These are phyloP conservation scores for Verticillium nubilum DNA, from an alignment of 2,329 filamentous ascomycete species.

Conservation along the genomic window DNA sequence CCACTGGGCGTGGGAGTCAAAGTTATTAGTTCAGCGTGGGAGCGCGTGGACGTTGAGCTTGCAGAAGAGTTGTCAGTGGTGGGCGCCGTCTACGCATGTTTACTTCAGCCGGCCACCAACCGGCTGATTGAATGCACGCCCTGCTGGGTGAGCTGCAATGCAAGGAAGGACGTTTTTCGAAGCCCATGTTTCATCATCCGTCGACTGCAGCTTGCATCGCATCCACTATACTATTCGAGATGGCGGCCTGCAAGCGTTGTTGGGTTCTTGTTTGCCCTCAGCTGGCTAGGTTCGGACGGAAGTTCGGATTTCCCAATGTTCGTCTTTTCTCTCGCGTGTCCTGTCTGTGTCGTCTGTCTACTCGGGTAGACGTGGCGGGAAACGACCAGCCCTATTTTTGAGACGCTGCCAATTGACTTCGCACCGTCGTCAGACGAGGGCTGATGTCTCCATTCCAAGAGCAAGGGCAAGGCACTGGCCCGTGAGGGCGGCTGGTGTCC, in stretches of 20 bases:
- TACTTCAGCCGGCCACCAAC: background rate
- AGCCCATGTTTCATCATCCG: background rate
- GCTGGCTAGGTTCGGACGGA: background rate
- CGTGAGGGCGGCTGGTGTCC: background rate
- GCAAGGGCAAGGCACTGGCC: background rate
- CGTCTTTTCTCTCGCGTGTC: background rate
- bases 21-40: background rate
- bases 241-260: background rate
- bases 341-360: background rate
- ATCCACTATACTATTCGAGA: background rate
- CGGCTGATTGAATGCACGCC: background rate
- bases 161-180: background rate
- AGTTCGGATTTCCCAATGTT: background rate
- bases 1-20: background rate
- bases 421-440: background rate
- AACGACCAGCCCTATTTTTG: background rate
- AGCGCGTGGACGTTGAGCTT: background rate
- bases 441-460: background rate
- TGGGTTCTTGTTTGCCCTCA: background rate
- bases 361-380: background rate
- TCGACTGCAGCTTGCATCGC: background rate
- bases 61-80: background rate
- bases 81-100: background rate
- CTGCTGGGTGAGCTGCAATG: background rate
- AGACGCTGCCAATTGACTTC: background rate